Conservation (phyloP, 306 rosid genomes). For the Mimosa pudica region DNA sequence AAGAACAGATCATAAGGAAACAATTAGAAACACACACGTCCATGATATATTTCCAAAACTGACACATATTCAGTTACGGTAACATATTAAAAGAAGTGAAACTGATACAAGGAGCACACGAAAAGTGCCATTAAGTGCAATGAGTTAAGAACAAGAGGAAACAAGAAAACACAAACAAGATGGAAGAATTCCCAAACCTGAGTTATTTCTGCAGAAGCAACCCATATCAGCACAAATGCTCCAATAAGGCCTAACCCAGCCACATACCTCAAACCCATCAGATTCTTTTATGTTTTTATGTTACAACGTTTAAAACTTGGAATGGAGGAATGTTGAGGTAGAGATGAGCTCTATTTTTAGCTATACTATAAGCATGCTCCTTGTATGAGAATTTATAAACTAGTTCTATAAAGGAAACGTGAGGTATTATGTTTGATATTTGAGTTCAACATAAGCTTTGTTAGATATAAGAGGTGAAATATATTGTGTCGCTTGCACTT, state of each 20-base stretch:
- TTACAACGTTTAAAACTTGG: background rate
- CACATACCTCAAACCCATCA: conserved; percentile 65
- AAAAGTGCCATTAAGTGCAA: background rate
- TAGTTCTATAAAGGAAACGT: background rate
- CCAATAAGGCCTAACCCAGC: conserved; percentile 66
- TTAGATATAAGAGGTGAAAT: background rate
- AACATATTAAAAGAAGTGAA: background rate
- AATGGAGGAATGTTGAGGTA: background rate
- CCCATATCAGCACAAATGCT: conserved; percentile 64
- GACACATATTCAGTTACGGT: background rate
- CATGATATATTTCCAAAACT: background rate
- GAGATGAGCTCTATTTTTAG: conserved; percentile 12
- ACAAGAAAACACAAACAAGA: background rate
- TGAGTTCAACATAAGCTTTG: background rate
- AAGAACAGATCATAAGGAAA: background rate
- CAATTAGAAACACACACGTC: background rate
- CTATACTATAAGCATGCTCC: conserved; percentile 26
- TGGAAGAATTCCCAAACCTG: conserved; percentile 46
- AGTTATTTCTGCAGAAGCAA: conserved; percentile 72
- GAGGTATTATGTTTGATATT: background rate
- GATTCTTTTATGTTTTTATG: background rate
- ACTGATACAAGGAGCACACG: background rate
- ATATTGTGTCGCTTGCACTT: background rate
- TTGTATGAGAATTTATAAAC: background rate
- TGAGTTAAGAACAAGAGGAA: background rate